phyloP scores from a whole-genome alignment of 805 yeast genomes.

The Starmerella gropengiesseri region DNA sequence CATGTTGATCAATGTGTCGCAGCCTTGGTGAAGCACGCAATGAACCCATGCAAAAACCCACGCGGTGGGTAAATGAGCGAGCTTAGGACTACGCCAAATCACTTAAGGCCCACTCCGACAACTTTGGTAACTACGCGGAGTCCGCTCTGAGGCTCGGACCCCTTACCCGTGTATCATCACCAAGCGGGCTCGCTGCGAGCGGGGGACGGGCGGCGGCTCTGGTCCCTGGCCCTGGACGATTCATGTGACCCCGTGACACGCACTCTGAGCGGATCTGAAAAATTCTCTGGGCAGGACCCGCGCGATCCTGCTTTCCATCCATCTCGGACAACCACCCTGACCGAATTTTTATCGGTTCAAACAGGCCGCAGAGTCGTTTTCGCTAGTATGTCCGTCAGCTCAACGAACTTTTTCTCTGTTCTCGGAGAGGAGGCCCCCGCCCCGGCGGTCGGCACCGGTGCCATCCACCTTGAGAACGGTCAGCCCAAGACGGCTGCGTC shows the following conservation, averaged over 20 bases:
- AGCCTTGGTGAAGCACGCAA: too few relatives aligned
- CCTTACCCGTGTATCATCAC: too few relatives aligned
- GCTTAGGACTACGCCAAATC: too few relatives aligned
- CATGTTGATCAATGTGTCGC: too few relatives aligned
- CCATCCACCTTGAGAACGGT: slow-evolving; percentile 19
- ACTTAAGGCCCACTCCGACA: too few relatives aligned
- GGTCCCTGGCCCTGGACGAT: background rate
- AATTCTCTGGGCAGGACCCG: slow-evolving; percentile 9
- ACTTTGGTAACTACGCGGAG: too few relatives aligned
- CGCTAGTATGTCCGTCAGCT: slow-evolving; percentile 19
- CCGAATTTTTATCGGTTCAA: slow-evolving; percentile 5
- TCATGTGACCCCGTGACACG: slow-evolving; percentile 6
- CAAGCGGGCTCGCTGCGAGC: too few relatives aligned
- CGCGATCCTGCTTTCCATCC: slow-evolving; percentile 3
- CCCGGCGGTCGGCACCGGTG: slow-evolving; percentile 18
- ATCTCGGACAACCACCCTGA: background rate
- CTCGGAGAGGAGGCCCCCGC: slow-evolving; percentile 19
- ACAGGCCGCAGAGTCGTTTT: background rate
- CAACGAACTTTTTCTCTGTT: slow-evolving; percentile 24
- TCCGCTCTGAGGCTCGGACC: too few relatives aligned
- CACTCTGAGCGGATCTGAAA: slow-evolving; percentile 8
- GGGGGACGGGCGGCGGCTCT: background rate
- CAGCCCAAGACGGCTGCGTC: slow-evolving; percentile 48
- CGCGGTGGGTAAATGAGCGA: too few relatives aligned
- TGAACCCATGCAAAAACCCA: too few relatives aligned